A percentile compares a stretch with the other conserved stretches of the same genome.
phyloP scores from a whole-genome alignment of 2,329 filamentous ascomycete species.

The Elsinoe ampelina region DNA sequence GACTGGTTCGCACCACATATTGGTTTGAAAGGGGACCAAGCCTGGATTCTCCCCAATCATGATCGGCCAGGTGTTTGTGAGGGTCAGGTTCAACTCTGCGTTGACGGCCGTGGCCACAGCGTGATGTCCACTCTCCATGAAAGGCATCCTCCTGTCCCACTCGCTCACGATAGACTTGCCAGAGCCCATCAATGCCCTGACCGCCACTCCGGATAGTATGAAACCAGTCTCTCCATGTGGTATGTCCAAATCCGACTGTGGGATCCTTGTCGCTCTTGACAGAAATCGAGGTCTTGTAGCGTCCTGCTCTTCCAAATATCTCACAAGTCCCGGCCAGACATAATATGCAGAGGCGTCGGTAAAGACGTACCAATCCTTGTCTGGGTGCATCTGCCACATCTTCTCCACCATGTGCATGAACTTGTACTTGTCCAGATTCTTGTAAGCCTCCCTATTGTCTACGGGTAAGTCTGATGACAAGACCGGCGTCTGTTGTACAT shows the following conservation, averaged over 20 bases:
- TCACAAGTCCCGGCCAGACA: slow-evolving; percentile 33
- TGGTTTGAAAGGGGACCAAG: slow-evolving; percentile 15
- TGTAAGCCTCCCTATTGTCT: not conserved
- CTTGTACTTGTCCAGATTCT: slow-evolving; percentile 41
- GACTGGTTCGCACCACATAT: slow-evolving; percentile 22
- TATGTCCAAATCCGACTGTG: slow-evolving; percentile 16
- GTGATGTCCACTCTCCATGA: slow-evolving; percentile 22
- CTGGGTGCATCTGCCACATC: slow-evolving; percentile 37
- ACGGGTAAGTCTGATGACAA: slow-evolving; percentile 6
- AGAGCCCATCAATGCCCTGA: slow-evolving; percentile 16
- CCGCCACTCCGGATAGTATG: slow-evolving; percentile 20
- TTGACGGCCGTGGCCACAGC: slow-evolving; percentile 21
- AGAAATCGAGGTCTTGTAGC: slow-evolving; percentile 34
- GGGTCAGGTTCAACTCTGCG: slow-evolving; percentile 18
- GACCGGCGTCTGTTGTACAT: slow-evolving; percentile 13
- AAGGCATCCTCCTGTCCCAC: slow-evolving; percentile 20
- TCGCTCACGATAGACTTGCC: slow-evolving; percentile 16
- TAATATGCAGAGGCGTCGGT: slow-evolving; percentile 43
- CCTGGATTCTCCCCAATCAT: slow-evolving; percentile 20
- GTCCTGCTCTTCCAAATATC: slow-evolving; percentile 39
- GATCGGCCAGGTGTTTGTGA: slow-evolving; percentile 20
- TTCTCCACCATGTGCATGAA: slow-evolving; percentile 44
- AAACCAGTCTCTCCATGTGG: slow-evolving; percentile 22
- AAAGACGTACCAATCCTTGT: slow-evolving; percentile 43
- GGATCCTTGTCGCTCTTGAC: slow-evolving; percentile 21